Conservation (phyloP, 257 asterid genomes). For the Misopates orontium region DNA sequence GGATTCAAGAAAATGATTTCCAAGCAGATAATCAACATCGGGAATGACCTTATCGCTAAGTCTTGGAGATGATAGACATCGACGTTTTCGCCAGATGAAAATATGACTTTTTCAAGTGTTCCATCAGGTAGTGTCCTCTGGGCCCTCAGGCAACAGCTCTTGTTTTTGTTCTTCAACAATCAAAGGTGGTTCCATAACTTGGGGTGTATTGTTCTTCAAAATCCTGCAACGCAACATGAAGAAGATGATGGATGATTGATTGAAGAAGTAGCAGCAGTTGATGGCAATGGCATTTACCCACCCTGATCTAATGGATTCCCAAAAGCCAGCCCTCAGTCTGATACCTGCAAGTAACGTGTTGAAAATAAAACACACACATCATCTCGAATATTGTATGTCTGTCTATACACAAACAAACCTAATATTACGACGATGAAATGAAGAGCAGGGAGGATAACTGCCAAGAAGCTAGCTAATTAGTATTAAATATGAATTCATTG, state of each 20-base stretch:
- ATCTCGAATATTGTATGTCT: no score
- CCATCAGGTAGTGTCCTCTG: slow-evolving; percentile 80
- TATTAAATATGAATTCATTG: not conserved
- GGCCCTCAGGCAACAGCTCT: slow-evolving; percentile 69
- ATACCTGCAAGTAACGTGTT: slow-evolving; percentile 45
- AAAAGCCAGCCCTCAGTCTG: slow-evolving; percentile 66
- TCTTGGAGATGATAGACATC: slow-evolving; percentile 88
- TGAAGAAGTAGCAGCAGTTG: not conserved
- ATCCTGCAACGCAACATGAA: slow-evolving; percentile 52
- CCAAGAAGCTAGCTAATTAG: slow-evolving; percentile 15
- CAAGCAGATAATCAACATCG: no score
- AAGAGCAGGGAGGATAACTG: slow-evolving; percentile 39
- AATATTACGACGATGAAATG: slow-evolving; percentile 20
- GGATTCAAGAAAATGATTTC: not conserved
- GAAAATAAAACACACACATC: no score
- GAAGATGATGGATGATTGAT: no score
- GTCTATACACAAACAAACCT: slow-evolving; percentile 1
- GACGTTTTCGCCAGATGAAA: slow-evolving; percentile 84
- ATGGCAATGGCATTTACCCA: slow-evolving; percentile 50
- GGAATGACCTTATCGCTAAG: slow-evolving; percentile 85
- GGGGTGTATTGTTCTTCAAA: slow-evolving; percentile 59
- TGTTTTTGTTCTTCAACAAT: slow-evolving; percentile 64
- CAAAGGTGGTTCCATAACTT: slow-evolving; percentile 73
- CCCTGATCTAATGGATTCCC: slow-evolving; percentile 99
- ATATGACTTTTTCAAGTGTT: slow-evolving; percentile 75